Evolutionary conservation across 352 stramenopile species (phyloP).

Genomic region (Pythium guiyangense): DNA sequence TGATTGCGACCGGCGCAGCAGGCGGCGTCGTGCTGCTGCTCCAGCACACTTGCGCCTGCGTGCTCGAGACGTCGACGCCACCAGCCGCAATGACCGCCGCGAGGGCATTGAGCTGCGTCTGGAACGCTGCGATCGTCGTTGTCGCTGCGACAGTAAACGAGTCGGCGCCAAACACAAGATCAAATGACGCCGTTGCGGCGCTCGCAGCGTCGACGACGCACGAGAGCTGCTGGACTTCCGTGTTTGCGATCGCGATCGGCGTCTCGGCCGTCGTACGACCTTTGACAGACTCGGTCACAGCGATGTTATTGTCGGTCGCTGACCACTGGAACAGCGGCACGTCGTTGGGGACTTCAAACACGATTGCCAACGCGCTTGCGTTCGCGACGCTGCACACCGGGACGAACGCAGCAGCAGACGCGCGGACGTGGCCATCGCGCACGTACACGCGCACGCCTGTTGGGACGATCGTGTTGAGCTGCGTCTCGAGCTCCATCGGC

Average conservation of each 20-base stretch:
- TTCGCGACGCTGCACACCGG: conserved; percentile 60
- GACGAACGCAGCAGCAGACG: conserved; percentile 25
- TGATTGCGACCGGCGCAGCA: conserved; percentile 31
- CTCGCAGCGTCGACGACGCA: conserved; percentile 41
- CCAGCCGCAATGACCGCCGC: conserved; percentile 29
- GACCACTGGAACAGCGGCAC: conserved; percentile 50
- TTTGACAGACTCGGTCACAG: conserved; percentile 54
- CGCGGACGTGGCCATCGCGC: conserved; percentile 16
- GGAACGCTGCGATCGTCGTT: conserved; percentile 25
- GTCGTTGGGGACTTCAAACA: conserved; percentile 59
- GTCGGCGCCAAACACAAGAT: conserved; percentile 39
- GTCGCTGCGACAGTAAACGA: conserved; percentile 33
- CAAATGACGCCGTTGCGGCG: conserved; percentile 32
- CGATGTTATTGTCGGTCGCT: conserved; percentile 50
- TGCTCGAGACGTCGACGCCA: conserved; percentile 46
- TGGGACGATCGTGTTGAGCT: conserved; percentile 48
- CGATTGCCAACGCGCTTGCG: conserved; percentile 34
- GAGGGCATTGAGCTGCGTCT: conserved; percentile 50
- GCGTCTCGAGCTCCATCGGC: conserved; percentile 38
- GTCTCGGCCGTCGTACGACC: conserved; percentile 27
- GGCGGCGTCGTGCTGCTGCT: conserved; percentile 11
- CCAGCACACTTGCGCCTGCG: conserved; percentile 30
- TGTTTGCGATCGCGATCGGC: conserved; percentile 46
- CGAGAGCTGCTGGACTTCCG: conserved; percentile 43
- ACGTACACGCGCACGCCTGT: conserved; percentile 43